phyloP scores from a whole-genome alignment of 129 eudicot species.

The Arctium minus region DNA sequence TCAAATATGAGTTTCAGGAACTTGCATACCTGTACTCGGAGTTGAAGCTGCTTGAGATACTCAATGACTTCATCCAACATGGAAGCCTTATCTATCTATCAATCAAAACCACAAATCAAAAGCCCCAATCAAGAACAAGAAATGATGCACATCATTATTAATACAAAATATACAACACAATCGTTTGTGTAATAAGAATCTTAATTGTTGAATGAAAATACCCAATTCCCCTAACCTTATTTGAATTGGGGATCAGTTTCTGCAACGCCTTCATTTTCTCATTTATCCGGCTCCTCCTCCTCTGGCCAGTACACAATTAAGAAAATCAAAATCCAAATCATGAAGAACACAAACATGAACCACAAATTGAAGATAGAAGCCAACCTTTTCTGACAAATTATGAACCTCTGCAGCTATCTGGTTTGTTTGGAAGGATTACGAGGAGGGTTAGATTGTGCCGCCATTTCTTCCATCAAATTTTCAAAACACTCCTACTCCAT shows the following conservation, averaged over 20 bases:
- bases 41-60: slow-evolving; percentile 87
- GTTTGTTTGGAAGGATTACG: slow-evolving; percentile 62
- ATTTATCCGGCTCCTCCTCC: slow-evolving; percentile 85
- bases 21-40: slow-evolving; percentile 64
- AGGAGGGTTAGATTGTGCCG: slow-evolving; percentile 18
- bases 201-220: not conserved
- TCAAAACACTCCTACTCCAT: slow-evolving; percentile 38
- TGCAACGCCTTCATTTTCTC: slow-evolving; percentile 87
- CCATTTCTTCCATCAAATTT: slow-evolving; percentile 40
- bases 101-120: not conserved
- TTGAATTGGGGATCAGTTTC: slow-evolving; percentile 78
- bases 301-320: slow-evolving; percentile 26
- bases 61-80: slow-evolving; percentile 90
- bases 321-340: not conserved
- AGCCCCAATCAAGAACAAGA: not conserved
- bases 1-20: not conserved
- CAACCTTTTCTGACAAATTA: slow-evolving; percentile 74
- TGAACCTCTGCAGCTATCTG: slow-evolving; percentile 75
- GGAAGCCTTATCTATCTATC: slow-evolving; percentile 82
- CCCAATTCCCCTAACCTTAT: slow-evolving; percentile 42
- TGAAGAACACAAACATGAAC: not conserved
- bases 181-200: not conserved
- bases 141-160: not conserved
- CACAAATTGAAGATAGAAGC: not conserved
- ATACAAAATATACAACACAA: too few relatives aligned